phyloP scores from a whole-genome alignment of 768 basidiomycete species.

The Mrakia hoshinonis region DNA sequence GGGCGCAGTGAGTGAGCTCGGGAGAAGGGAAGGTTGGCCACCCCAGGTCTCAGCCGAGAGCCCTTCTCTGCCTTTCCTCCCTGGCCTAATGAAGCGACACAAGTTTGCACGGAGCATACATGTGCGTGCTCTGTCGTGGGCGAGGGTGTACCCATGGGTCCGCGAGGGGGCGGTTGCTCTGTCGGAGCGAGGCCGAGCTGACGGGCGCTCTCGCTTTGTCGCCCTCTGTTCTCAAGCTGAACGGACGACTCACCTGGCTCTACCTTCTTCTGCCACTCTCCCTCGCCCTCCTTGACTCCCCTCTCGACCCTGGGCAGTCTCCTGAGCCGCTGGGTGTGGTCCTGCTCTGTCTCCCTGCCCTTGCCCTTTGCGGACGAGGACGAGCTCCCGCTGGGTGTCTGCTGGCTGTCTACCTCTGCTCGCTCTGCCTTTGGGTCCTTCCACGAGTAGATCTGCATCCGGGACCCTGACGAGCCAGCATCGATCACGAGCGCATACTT shows the following conservation, averaged over 20 bases:
- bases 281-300: slow-evolving; percentile 60
- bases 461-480: slow-evolving; percentile 93
- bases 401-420: not conserved
- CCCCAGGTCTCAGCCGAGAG: not conserved
- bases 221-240: not conserved
- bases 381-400: no score
- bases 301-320: slow-evolving; percentile 79
- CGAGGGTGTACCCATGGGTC: no score
- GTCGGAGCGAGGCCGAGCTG: not conserved
- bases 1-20: not conserved
- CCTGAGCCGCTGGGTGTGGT: slow-evolving; percentile 42
- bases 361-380: slow-evolving; percentile 16
- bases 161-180: no score
- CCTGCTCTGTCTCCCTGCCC: slow-evolving; percentile 44
- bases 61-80: not conserved
- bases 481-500: slow-evolving; percentile 69
- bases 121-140: no score
- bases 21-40: not conserved
- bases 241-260: slow-evolving; percentile 67
- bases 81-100: not conserved
- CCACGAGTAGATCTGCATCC: slow-evolving; percentile 97
- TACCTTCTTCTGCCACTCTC: slow-evolving; percentile 81
- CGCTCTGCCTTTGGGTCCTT: slow-evolving; percentile 59
- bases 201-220: not conserved
- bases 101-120: no score